phyloP scores from a whole-genome alignment of 371 early-diverging fungal species.

The Nosema muscidifuracis region DNA sequence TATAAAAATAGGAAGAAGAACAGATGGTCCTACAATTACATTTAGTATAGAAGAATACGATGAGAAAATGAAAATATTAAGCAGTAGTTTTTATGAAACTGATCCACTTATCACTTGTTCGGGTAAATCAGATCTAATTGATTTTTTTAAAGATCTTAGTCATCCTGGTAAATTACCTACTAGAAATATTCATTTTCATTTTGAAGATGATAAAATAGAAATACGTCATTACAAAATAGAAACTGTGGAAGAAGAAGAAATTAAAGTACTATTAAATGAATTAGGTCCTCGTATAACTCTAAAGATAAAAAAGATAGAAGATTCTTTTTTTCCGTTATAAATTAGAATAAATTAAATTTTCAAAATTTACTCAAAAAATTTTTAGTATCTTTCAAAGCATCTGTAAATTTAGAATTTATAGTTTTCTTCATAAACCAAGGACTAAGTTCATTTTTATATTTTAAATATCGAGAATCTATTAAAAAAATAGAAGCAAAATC shows the following conservation, averaged over 20 bases:
- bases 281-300: constrained; percentile 51
- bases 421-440: constrained; percentile 52
- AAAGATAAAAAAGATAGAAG: constrained; percentile 30
- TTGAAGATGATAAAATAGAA: constrained; percentile 36
- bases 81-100: constrained; percentile 3
- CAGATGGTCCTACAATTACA: constrained; percentile 34
- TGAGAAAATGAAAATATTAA: constrained; percentile 18
- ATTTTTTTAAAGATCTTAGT: constrained; percentile 27
- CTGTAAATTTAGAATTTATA: constrained; percentile 3
- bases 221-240: constrained; percentile 45
- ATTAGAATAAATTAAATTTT: background rate
- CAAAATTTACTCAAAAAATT: constrained; percentile 22
- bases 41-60: constrained; percentile 45
- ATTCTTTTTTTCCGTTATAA: constrained; percentile 13
- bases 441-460: constrained; percentile 44
- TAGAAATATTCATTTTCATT: constrained; percentile 35
- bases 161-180: constrained; percentile 4
- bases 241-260: constrained; percentile 27
- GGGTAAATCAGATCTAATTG: constrained; percentile 8
- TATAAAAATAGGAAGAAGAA: constrained; percentile 24
- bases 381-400: constrained; percentile 8
- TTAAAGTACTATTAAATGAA: constrained; percentile 35
- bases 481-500: constrained; percentile 70
- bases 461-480: constrained; percentile 65
- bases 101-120: constrained; percentile 43